A percentile compares a stretch with the other conserved stretches of the same genome.
Evolutionary conservation across 192 early-diverging fungal species (phyloP).

Genomic region (Dimargaris xerosporica): DNA sequence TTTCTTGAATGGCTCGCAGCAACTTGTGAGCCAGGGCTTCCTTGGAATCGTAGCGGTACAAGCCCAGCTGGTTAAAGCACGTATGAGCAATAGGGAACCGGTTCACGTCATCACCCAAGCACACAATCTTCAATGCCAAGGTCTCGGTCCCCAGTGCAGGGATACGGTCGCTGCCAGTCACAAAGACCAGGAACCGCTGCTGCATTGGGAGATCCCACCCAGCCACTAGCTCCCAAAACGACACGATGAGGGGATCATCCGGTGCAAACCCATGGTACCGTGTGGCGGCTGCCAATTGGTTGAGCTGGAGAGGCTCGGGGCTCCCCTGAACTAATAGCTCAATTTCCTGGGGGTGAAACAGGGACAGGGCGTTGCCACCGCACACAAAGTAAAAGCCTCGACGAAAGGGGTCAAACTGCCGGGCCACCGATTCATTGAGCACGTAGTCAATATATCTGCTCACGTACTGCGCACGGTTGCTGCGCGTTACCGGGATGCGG

Average conservation of each 20-base stretch:
- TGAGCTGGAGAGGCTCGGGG: conserved; percentile 43
- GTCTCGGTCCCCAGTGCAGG: conserved; percentile 56
- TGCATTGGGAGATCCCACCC: conserved; percentile 47
- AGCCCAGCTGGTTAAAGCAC: conserved; percentile 81
- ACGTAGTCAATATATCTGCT: conserved; percentile 67
- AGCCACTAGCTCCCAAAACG: conserved; percentile 71
- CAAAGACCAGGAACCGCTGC: conserved; percentile 67
- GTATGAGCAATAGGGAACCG: conserved; percentile 85
- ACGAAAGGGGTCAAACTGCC: conserved; percentile 70
- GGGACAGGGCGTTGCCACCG: conserved; percentile 66
- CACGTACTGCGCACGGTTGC: conserved; percentile 64
- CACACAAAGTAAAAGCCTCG: conserved; percentile 81
- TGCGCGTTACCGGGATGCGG: conserved; percentile 41
- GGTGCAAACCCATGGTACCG: conserved; percentile 46
- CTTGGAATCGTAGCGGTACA: conserved; percentile 57
- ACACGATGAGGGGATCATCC: conserved; percentile 33
- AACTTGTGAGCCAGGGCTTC: conserved; percentile 55
- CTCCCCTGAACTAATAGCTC: conserved; percentile 80
- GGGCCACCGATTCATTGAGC: conserved; percentile 52
- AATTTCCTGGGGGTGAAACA: conserved; percentile 87
- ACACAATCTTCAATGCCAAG: conserved; percentile 50
- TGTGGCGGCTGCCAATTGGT: conserved; percentile 33
- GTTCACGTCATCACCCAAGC: conserved; percentile 41
- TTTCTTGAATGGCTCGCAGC: conserved; percentile 56
- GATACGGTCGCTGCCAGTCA: conserved; percentile 85